Base-by-base conservation (phyloP, 441 rosid species). In the Biscutella auriculata region DNA sequence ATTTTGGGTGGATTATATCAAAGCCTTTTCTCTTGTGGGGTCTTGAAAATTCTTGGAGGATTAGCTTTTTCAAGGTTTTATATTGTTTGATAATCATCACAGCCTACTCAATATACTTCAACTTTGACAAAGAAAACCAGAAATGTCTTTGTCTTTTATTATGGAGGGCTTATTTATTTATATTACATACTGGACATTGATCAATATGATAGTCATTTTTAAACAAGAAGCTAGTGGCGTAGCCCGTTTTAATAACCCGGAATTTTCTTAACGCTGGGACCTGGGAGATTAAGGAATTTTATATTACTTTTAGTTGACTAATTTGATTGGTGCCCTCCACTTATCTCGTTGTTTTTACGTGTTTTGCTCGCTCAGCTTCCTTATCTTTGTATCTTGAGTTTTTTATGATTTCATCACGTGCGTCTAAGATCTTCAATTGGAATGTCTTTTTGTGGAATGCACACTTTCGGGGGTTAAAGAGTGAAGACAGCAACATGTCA, bases 281-380 rank as follows among this genome's bases (percentile, higher is more conserved):
- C 23, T 19, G 23, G 23, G 23, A 19, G 57, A 43, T 44, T 15
- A 51, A 28, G 59, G 21, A 13, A 21, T 45, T 53, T 19, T 19
- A 19, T 19, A 19, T 19, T 19, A 1, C 35, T 60, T 5, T 60
- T 59, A 47, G 65, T 65, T 71, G 68, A 67, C 65, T 51, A 57
- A 68, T 43, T 42, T 63, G 44, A 70, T 70, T 75, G 56, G 71
- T 21, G 9, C 56, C 42, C 41, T 19, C 46, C 49, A 49, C 39
- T 59, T 23, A 19, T 55, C 13, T 66, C 26, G 51, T 57, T 16
- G 33, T 41, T 25, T 61, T 23, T 60, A 6, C 52, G 70, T 73
- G 75, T 54, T 65, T 69, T 77, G 73, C 71, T 62, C 58, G 56
- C 55, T 69, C 80, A 63, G 37, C 53, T 19, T 69, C 75, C 40